Evolutionary conservation across 495 filamentous ascomycete species (phyloP), one percentile per base, ranked within the genome.

Genomic region (Saxophila tyrrhenica): DNA sequence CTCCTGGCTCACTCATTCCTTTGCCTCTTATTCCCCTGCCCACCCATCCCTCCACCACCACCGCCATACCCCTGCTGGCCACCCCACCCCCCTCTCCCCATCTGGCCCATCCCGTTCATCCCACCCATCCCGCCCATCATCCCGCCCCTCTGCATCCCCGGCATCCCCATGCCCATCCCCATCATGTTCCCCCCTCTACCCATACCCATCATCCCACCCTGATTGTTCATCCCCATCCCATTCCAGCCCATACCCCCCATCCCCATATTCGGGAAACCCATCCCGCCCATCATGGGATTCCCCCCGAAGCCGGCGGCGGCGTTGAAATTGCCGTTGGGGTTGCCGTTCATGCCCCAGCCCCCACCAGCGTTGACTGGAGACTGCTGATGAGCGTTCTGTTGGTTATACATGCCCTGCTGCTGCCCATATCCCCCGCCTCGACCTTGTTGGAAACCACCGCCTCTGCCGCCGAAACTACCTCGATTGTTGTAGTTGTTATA

Each of bases 181-280:
- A 19, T 24, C 48, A 75, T 71, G 48, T 78, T 81, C 44, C 80
- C 85, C 35, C 84, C 72, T 39, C 86, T 80, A 44, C 86, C 83
- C n/a, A n/a, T n/a, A 51, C 84, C 78, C 21, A 45, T 59, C 53
- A 65, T 62, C 11, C 86, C 81, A 43, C 86, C 83, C 45, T 74
- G 70, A 16, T 79, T 79, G 45, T 83, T 84, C 52, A 84, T 79
- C 75, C 76, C 29, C 52, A 84, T 79, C 75, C 76, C 29, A 35
- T 13, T 13, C 29, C 5, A 7, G 29, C 13, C 13, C 45, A 75
- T 70, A 15, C 79, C 80, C 42, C 84, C 84, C 52, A 84, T 80
- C 79, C 84, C 84, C 52, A 84, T 80, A 22, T 25, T 32, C 68
- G 21, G 74, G 69, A 43, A 17, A 66, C 75, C 54, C 75, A 80